A percentile compares a stretch with the other conserved stretches of the same genome.
Conservation (phyloP, 164 flowering plant species). For the Sextonia rubra region DNA sequence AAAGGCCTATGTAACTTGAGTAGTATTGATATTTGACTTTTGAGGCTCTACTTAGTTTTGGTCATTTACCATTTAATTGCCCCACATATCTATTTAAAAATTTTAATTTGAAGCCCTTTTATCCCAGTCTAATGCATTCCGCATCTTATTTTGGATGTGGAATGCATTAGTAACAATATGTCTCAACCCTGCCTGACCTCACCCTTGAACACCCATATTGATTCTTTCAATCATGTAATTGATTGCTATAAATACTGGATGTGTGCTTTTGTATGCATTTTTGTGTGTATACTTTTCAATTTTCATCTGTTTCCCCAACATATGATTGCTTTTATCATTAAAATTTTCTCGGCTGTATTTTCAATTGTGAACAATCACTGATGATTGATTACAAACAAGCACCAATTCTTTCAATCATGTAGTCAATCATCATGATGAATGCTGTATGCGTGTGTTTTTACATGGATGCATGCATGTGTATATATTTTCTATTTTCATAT, state of each 20-base stretch:
- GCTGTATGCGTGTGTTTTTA: background rate
- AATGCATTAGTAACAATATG: too few relatives aligned
- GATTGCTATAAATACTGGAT: background rate
- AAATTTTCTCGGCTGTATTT: conserved; percentile 64
- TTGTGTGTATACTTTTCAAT: background rate
- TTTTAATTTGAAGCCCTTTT: too few relatives aligned
- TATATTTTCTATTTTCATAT: background rate
- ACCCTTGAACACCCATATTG: conserved; percentile 26
- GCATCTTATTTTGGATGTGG: too few relatives aligned
- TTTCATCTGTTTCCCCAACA: background rate
- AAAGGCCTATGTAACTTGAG: too few relatives aligned
- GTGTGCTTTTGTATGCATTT: background rate
- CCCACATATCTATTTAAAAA: too few relatives aligned
- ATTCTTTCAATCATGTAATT: background rate
- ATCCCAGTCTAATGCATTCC: too few relatives aligned
- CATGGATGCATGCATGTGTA: background rate
- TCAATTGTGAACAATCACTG: conserved; percentile 38
- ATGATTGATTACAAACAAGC: too few relatives aligned
- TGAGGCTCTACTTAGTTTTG: too few relatives aligned
- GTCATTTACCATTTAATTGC: too few relatives aligned
- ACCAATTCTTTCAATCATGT: background rate
- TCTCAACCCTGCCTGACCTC: conserved; percentile 64
- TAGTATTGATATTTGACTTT: too few relatives aligned
- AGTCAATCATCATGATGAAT: background rate
- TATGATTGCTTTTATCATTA: conserved; percentile 2